A percentile compares a stretch with the other conserved stretches of the same genome.
Conservation (phyloP, 2,329 filamentous ascomycete genomes). For the Claviceps sp. region DNA sequence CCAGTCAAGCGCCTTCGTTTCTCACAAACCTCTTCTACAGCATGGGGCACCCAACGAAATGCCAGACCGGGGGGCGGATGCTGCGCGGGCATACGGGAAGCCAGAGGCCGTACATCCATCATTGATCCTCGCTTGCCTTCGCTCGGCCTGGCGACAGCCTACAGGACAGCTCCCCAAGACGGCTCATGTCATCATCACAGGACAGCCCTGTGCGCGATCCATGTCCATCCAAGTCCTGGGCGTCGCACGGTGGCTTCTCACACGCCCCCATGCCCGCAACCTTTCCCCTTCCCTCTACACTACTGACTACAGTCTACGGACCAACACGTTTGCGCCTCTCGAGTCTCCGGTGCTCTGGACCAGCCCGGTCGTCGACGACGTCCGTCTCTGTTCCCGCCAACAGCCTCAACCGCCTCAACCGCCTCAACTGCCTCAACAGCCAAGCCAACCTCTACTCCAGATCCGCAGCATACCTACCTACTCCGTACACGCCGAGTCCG, state of each 20-base stretch:
- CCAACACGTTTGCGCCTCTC: neutral
- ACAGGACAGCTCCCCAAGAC: neutral
- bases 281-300: neutral
- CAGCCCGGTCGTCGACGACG: neutral
- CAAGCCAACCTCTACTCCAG: neutral
- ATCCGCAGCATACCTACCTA: neutral
- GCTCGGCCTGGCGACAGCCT: neutral
- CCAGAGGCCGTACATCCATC: neutral
- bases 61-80: neutral
- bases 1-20: neutral
- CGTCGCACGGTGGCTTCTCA: neutral
- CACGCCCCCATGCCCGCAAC: neutral
- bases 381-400: neutral
- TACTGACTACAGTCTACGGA: no score
- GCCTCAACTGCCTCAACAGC: neutral
- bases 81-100: neutral
- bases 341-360: neutral
- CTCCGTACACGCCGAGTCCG: neutral
- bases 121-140: neutral
- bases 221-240: neutral
- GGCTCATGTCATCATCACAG: slow-evolving; percentile 7
- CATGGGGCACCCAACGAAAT: neutral
- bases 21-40: neutral
- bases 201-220: neutral
- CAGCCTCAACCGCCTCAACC: neutral